Evolutionary conservation across 495 filamentous ascomycete genomes (phyloP).

Genomic region (Talaromyces adpressus): DNA sequence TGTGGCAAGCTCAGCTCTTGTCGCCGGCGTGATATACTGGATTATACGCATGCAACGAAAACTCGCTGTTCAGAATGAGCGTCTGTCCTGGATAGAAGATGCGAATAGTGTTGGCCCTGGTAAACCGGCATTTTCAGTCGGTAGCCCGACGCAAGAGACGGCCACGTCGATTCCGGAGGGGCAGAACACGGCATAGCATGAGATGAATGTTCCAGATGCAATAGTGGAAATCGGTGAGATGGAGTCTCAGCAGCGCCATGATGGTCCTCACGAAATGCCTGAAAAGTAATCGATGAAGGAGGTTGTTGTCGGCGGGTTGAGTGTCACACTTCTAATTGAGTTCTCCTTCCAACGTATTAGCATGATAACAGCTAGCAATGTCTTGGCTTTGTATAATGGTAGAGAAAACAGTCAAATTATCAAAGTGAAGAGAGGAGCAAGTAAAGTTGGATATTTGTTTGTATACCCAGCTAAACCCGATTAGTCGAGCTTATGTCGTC

Average conservation of each 20-base stretch:
- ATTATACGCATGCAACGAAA: neutral
- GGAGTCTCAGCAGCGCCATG: neutral
- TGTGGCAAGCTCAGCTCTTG: neutral
- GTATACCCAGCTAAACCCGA: neutral
- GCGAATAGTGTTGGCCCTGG: neutral
- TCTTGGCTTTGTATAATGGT: neutral
- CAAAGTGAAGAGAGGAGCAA: neutral
- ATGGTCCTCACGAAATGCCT: too few species aligned
- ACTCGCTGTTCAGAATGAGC: neutral
- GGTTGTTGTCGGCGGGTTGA: too few species aligned
- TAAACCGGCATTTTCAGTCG: neutral
- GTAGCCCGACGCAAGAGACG: neutral
- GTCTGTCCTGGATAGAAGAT: neutral
- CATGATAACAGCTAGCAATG: too few species aligned
- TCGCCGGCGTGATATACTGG: neutral
- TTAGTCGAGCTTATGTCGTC: conserved; percentile 1
- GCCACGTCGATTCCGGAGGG: neutral
- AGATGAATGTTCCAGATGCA: neutral
- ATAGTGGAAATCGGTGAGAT: neutral
- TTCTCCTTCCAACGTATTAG: too few species aligned
- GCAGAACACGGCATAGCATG: neutral
- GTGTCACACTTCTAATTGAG: too few species aligned
- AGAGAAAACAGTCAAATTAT: neutral
- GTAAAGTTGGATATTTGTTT: neutral
- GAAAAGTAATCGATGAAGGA: too few species aligned